phyloP scores from a whole-genome alignment of 306 rosid species.

The Dalbergia cultrata region DNA sequence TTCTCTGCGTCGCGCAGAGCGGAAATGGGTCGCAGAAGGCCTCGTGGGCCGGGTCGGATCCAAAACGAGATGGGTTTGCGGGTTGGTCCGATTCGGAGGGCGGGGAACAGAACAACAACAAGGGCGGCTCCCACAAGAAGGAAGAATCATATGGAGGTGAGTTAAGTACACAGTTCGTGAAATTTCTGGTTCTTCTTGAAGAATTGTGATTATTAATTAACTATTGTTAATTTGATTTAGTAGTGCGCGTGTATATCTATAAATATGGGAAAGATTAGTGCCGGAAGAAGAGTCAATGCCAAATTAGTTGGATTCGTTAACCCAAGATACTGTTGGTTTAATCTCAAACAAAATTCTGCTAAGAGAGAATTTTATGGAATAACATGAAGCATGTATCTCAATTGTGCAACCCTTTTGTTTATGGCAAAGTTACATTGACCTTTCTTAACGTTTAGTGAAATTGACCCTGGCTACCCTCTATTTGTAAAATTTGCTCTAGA shows the following conservation, averaged over 20 bases:
- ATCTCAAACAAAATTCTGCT: not conserved
- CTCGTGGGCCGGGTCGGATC: conserved; percentile 55
- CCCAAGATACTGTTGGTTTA: not conserved
- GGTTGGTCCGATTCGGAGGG: conserved; percentile 80
- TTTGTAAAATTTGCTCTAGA: no score
- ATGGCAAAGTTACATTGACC: no score
- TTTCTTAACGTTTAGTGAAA: no score
- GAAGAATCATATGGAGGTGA: conserved; percentile 70
- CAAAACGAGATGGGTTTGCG: conserved; percentile 63
- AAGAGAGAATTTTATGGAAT: not conserved
- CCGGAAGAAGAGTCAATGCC: not conserved
- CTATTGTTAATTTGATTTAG: not conserved
- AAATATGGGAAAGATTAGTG: no score
- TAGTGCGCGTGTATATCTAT: no score
- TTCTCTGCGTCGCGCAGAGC: conserved; percentile 52
- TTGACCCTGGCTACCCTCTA: no score
- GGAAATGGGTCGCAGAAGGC: conserved; percentile 40
- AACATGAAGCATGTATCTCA: not conserved
- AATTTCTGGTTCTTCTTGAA: not conserved
- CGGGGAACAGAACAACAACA: conserved; percentile 44
- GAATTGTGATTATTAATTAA: not conserved
- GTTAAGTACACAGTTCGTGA: conserved; percentile 24
- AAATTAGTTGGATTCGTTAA: not conserved
- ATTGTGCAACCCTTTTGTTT: not conserved
- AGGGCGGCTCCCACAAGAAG: conserved; percentile 51